These are phyloP conservation scores for Pyronema domesticum DNA, from an alignment of 495 filamentous ascomycete species.

Conservation along the genomic window DNA sequence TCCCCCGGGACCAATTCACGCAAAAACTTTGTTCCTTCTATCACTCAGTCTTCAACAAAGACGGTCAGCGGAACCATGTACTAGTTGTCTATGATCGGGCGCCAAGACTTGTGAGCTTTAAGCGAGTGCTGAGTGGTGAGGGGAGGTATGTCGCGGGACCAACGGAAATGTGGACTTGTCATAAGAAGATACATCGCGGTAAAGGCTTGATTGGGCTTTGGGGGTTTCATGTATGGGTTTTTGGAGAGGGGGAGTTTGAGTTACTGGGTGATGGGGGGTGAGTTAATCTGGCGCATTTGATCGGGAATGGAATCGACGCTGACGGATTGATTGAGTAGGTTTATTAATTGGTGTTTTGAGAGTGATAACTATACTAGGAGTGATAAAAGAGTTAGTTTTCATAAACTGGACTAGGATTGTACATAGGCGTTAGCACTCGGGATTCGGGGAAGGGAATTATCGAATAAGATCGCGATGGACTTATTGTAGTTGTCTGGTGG, in stretches of 20 bases:
- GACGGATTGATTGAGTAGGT: not conserved
- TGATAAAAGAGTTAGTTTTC: not conserved
- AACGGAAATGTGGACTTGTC: constrained; percentile 1
- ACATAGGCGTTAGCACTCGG: too few relatives aligned
- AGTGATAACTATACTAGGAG: not conserved
- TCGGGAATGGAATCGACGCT: not conserved
- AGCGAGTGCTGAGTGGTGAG: not conserved
- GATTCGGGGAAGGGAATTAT: too few relatives aligned
- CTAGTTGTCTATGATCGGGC: not conserved
- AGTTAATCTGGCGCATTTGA: not conserved
- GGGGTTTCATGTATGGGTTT: constrained; percentile 1
- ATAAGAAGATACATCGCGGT: not conserved
- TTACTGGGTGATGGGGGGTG: not conserved
- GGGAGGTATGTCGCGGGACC: not conserved
- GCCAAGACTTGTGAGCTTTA: not conserved
- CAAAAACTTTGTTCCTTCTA: not conserved
- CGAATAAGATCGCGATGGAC: too few relatives aligned
- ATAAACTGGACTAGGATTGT: not conserved
- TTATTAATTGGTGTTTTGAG: not conserved
- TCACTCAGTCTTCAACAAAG: not conserved
- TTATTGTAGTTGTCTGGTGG: too few relatives aligned
- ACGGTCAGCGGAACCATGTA: not conserved
- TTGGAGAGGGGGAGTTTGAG: constrained; percentile 2
- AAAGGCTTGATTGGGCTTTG: not conserved
- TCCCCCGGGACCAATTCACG: not conserved